Percentiles rank a stretch among this genome's conserved stretches.
These are phyloP conservation scores for Ilex asprella DNA, from an alignment of 257 asterid genomes.

Conservation along the genomic window DNA sequence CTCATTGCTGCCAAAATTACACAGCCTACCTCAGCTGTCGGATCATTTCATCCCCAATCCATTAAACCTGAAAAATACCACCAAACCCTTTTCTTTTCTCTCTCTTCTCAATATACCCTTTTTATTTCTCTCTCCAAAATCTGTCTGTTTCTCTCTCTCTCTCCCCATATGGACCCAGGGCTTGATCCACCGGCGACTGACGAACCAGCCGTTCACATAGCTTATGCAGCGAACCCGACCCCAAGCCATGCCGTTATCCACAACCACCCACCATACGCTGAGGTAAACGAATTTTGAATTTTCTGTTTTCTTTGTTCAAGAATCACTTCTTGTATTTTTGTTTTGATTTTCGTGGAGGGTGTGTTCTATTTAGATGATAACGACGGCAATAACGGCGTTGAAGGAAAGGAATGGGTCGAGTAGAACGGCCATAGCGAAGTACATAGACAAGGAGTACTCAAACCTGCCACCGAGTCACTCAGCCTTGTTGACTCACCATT, in stretches of 20 bases:
- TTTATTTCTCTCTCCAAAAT: too few relatives aligned
- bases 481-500: conserved; percentile 40
- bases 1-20: too few relatives aligned
- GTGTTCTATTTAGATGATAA: conserved; percentile 49
- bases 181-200: too few relatives aligned
- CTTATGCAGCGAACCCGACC: neutral
- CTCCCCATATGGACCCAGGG: too few relatives aligned
- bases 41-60: too few relatives aligned
- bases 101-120: too few relatives aligned
- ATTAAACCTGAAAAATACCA: too few relatives aligned
- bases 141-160: too few relatives aligned
- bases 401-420: conserved; percentile 72
- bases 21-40: too few relatives aligned
- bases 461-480: conserved; percentile 49
- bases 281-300: neutral
- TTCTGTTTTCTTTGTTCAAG: conserved; percentile 5
- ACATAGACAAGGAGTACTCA: conserved; percentile 41
- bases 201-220: too few relatives aligned
- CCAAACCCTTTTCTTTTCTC: too few relatives aligned
- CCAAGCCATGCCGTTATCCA: neutral
- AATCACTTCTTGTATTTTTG: neutral
- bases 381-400: conserved; percentile 52
- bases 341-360: neutral
- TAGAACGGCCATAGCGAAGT: conserved; percentile 54
- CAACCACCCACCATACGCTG: conserved; percentile 13